Evolutionary conservation across 2,329 filamentous ascomycete species (phyloP).

Genomic region (Canariomyces notabilis): DNA sequence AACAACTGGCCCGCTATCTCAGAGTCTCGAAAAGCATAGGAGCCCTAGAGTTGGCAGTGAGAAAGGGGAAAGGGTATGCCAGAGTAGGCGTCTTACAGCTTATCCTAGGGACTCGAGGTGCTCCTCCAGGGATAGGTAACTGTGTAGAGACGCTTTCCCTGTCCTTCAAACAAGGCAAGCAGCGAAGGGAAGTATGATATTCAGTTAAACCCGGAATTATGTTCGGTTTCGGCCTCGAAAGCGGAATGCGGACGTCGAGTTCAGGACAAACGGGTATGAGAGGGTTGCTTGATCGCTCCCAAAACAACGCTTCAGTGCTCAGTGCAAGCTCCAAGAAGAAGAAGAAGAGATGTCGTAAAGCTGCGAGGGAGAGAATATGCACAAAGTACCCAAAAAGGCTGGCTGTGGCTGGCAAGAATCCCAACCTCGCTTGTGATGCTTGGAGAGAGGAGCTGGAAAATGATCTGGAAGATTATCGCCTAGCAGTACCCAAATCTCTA

Average conservation of each 20-base stretch:
- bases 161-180: background rate
- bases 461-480: background rate
- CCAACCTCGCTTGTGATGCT: conserved; percentile 12
- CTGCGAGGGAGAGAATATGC: conserved; percentile 21
- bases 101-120: background rate
- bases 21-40: background rate
- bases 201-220: too few relatives aligned
- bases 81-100: background rate
- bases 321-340: conserved; percentile 8
- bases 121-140: background rate
- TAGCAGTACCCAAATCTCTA: background rate
- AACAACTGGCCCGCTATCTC: background rate
- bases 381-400: conserved; percentile 24
- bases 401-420: conserved; percentile 12
- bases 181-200: background rate
- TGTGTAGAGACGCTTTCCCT: background rate
- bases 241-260: background rate
- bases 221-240: too few relatives aligned
- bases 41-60: background rate
- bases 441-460: conserved; percentile 1
- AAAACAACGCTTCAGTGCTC: conserved; percentile 19
- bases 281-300: conserved; percentile 1
- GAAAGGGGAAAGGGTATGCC: too few relatives aligned
- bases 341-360: conserved; percentile 23
- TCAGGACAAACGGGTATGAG: background rate